phyloP scores from a whole-genome alignment of 1,139 yeast species.

The Debaryomyces nepalensis region DNA sequence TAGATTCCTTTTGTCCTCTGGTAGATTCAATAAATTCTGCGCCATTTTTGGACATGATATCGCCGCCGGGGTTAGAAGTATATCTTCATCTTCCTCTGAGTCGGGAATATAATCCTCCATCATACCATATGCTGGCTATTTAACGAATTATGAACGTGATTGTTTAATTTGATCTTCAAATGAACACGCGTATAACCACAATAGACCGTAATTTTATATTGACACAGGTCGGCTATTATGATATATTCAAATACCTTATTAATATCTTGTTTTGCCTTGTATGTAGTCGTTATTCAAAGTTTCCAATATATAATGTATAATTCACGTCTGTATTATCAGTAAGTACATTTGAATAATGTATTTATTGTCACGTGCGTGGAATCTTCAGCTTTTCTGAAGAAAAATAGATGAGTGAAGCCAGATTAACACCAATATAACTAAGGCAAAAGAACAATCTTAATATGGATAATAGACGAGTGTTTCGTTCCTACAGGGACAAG shows the following conservation, averaged over 20 bases:
- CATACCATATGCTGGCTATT: neutral
- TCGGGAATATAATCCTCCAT: conserved; percentile 24
- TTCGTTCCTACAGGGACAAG: conserved; percentile 34
- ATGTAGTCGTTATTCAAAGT: no score
- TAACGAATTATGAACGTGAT: neutral
- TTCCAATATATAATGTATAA: neutral
- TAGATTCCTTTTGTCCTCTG: conserved; percentile 1
- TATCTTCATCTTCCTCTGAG: conserved; percentile 22
- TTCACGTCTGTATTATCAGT: neutral
- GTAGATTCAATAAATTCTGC: conserved; percentile 3
- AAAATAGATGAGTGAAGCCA: neutral
- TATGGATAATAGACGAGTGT: conserved; percentile 53
- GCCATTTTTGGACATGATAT: conserved; percentile 11
- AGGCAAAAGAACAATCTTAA: neutral
- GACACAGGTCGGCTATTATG: neutral
- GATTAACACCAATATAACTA: neutral
- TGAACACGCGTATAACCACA: conserved; percentile 4
- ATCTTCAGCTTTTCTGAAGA: neutral
- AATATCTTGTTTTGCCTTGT: no score
- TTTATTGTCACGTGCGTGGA: neutral
- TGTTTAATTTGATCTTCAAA: no score
- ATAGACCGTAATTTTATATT: neutral
- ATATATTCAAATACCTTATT: no score
- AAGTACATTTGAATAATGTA: neutral
- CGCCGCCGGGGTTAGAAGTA: conserved; percentile 13